phyloP scores from a whole-genome alignment of 176 grass and related monocot species.

The Carex littledalei region DNA sequence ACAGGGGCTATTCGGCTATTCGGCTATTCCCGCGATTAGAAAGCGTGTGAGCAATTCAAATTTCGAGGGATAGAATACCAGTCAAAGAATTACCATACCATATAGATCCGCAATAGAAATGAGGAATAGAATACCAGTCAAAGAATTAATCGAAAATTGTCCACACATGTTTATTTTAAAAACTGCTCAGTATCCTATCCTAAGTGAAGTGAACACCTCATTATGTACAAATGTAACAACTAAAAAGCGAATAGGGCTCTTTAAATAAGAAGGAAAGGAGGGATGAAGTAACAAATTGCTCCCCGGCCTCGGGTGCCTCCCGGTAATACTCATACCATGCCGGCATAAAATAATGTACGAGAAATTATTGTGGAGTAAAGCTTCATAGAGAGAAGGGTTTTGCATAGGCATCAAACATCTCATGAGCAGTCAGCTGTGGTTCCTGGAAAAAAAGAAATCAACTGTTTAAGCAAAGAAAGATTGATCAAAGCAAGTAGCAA shows the following conservation, averaged over 20 bases:
- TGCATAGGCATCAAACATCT: constrained; percentile 65
- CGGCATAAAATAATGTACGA: background rate
- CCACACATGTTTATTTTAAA: background rate
- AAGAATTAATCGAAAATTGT: background rate
- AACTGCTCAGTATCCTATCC: background rate
- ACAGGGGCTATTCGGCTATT: too few species aligned
- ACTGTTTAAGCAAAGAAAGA: constrained; percentile 1
- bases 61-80: background rate
- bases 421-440: constrained; percentile 65
- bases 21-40: too few species aligned
- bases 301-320: background rate
- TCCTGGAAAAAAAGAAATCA: constrained; percentile 47
- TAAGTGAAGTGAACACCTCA: constrained; percentile 1
- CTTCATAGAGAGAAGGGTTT: constrained; percentile 87
- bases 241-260: background rate
- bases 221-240: background rate
- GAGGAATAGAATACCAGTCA: background rate
- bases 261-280: background rate
- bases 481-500: background rate
- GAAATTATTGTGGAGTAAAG: background rate
- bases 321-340: background rate
- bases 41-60: background rate
- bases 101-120: background rate
- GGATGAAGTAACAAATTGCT: background rate
- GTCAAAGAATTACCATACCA: background rate